These are phyloP conservation scores for Plasmodium vivax DNA, from an alignment of 169 alveolate species.

Conservation along the genomic window DNA sequence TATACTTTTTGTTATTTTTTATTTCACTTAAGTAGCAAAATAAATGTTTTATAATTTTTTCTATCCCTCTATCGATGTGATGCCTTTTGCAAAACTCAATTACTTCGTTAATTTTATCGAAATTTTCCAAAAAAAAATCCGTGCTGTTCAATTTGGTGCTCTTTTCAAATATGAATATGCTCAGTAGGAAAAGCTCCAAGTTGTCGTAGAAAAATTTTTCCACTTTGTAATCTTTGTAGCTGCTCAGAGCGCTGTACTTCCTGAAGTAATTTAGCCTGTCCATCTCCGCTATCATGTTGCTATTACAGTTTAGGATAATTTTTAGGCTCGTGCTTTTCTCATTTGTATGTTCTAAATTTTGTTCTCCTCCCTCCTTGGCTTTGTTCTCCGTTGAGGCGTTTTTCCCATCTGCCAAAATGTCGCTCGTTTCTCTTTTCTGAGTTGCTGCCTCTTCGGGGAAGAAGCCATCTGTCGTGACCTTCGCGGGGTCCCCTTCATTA, in stretches of 20 bases:
- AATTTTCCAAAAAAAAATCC: constrained; percentile 22
- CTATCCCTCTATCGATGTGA: constrained; percentile 55
- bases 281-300: not conserved
- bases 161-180: constrained; percentile 62
- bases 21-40: constrained; percentile 50
- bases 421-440: not conserved
- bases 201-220: constrained; percentile 30
- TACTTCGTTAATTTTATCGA: constrained; percentile 20
- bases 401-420: not conserved
- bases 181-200: constrained; percentile 23
- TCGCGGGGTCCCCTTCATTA: not conserved
- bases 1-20: constrained; percentile 28
- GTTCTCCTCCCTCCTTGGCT: not conserved
- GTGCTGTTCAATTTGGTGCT: constrained; percentile 7
- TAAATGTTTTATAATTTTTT: constrained; percentile 45
- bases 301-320: not conserved
- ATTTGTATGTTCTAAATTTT: not conserved
- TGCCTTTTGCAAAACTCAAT: constrained; percentile 40
- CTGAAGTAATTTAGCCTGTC: constrained; percentile 2
- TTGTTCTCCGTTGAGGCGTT: not conserved
- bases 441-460: not conserved
- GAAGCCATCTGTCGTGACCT: not conserved
- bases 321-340: not conserved
- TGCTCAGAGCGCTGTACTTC: not conserved
- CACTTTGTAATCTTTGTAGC: constrained; percentile 29